Percentiles rank a stretch among this genome's conserved stretches.
These are phyloP conservation scores for Vigna hirtella DNA, from an alignment of 306 rosid genomes.

Conservation along the genomic window DNA sequence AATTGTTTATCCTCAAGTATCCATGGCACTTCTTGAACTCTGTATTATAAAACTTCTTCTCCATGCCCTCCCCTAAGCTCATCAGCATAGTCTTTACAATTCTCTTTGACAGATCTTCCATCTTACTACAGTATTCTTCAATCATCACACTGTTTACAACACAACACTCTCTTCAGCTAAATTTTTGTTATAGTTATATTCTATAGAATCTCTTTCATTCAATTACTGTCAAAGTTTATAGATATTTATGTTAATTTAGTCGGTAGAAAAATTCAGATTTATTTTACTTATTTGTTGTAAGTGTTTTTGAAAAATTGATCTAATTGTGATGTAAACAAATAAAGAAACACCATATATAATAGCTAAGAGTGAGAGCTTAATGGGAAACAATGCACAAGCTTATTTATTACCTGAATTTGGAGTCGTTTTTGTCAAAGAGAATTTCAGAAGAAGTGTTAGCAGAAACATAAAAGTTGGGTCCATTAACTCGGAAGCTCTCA, in stretches of 20 bases:
- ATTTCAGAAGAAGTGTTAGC: constrained; percentile 67
- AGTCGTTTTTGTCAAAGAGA: constrained; percentile 57
- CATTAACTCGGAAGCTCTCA: constrained; percentile 81
- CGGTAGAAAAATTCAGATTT: neutral
- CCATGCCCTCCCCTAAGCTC: constrained; percentile 68
- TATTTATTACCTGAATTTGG: constrained; percentile 63
- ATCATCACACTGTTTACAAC: constrained; percentile 58
- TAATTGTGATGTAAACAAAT: neutral
- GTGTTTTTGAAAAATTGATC: neutral
- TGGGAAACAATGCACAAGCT: neutral
- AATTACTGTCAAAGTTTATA: neutral
- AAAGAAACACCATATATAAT: too few relatives aligned
- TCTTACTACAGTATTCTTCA: constrained; percentile 80
- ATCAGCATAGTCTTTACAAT: constrained; percentile 56
- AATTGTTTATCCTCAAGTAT: constrained; percentile 76
- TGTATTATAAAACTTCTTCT: constrained; percentile 52
- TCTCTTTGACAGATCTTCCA: constrained; percentile 74
- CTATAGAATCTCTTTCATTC: neutral
- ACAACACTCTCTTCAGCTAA: neutral
- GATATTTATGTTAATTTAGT: neutral
- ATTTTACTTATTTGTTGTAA: neutral
- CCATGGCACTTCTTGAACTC: constrained; percentile 79
- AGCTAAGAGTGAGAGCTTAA: neutral
- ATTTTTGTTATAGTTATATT: neutral
- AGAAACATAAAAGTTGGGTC: constrained; percentile 74